phyloP scores from a whole-genome alignment of 1,284 basidiomycete genomes.

The Taiwanofungus camphoratus region DNA sequence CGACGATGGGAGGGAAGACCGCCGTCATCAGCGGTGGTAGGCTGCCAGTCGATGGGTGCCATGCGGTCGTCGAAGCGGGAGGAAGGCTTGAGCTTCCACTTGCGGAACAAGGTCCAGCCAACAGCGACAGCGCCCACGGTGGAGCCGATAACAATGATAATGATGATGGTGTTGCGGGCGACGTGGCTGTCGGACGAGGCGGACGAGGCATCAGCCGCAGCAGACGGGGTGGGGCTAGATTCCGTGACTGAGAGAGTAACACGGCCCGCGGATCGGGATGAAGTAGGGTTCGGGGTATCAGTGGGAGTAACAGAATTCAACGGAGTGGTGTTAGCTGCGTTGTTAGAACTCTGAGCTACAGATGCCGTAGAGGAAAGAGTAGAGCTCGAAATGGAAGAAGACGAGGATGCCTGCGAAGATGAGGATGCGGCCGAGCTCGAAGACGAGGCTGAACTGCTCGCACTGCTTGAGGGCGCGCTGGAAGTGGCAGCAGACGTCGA shows the following conservation, averaged over 20 bases:
- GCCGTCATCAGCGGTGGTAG: conserved; percentile 41
- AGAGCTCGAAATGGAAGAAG: conserved; percentile 6
- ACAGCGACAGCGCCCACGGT: conserved; percentile 63
- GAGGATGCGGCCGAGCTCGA: conserved; percentile 2
- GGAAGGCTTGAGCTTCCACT: conserved; percentile 83
- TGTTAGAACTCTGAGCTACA: too few species aligned
- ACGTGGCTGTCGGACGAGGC: conserved; percentile 9
- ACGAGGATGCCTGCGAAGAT: neutral
- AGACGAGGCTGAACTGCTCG: conserved; percentile 6
- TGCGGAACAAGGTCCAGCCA: conserved; percentile 85
- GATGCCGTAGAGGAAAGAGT: conserved; percentile 17
- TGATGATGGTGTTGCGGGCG: conserved; percentile 48
- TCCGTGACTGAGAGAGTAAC: conserved; percentile 4
- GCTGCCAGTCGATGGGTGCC: conserved; percentile 80
- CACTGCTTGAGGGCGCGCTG: neutral
- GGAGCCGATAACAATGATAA: conserved; percentile 66
- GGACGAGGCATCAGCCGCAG: conserved; percentile 15
- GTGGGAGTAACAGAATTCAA: conserved; percentile 14
- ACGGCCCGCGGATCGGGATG: neutral
- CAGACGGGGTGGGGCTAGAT: conserved; percentile 3
- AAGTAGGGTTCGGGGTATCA: conserved; percentile 5
- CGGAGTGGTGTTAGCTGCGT: conserved; percentile 13
- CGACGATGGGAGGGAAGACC: conserved; percentile 32
- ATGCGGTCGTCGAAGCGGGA: conserved; percentile 78
- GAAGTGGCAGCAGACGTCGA: neutral